A percentile compares a stretch with the other conserved stretches of the same genome.
Evolutionary conservation across 2,329 filamentous ascomycete species (phyloP).

Genomic region (Trichoderma hamatum): DNA sequence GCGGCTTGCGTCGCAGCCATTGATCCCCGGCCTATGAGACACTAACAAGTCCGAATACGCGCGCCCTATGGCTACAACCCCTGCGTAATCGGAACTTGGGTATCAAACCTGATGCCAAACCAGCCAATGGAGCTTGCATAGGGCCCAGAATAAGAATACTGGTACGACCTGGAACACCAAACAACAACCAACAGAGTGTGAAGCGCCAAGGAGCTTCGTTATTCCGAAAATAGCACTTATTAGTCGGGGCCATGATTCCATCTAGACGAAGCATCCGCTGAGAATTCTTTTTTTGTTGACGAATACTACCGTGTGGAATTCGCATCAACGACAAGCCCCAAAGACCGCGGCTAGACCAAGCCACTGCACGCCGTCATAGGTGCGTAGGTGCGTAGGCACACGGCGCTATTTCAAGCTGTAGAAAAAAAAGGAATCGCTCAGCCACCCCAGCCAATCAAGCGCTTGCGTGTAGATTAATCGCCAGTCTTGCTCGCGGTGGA

Average conservation of each 20-base stretch:
- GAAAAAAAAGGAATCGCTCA: neutral
- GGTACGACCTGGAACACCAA: neutral
- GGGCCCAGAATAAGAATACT: neutral
- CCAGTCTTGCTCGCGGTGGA: neutral
- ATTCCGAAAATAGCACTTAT: neutral
- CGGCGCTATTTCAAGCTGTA: neutral
- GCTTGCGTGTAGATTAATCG: neutral
- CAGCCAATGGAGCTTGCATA: neutral
- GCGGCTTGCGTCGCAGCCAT: constrained; percentile 6
- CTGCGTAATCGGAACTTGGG: neutral
- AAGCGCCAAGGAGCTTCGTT: neutral
- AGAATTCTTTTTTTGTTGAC: neutral
- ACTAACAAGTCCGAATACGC: constrained; percentile 17
- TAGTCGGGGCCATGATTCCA: too few relatives aligned
- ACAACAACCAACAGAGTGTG: neutral
- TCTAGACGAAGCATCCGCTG: neutral
- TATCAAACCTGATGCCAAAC: neutral
- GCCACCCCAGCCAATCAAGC: constrained; percentile 19
- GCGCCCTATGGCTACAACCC: neutral
- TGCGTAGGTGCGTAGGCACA: constrained; percentile 15
- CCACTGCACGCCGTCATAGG: constrained; percentile 20
- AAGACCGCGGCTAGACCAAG: neutral
- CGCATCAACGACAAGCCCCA: neutral
- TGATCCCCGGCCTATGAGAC: neutral
- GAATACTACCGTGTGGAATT: too few relatives aligned